Base-by-base conservation (phyloP, 169 alveolate species). In the Eimeria sp. region DNA sequence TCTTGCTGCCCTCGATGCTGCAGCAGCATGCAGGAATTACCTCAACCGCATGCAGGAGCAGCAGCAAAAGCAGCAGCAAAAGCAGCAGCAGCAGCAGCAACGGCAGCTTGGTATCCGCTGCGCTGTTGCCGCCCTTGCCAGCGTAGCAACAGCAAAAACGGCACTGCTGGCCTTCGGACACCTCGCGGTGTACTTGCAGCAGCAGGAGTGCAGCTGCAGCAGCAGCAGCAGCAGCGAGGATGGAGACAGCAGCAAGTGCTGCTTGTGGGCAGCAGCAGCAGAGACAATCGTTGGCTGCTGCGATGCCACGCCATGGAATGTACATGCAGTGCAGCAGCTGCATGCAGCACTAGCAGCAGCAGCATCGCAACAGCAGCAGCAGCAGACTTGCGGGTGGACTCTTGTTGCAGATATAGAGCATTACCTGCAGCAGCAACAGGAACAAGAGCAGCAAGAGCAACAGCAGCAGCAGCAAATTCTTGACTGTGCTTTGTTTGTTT, bases 231-330 rank as follows among this genome's bases (percentile, higher is more conserved):
- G 67, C 61, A 27, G 67, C 9, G 65, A 27, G 30, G 49, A 43
- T 20, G 45, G 57, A n/a, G 86, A 75, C 57, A 47, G 25, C 57
- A 47, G 67, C 61, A 47, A 78, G 67, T 78, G 89, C 89, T 78
- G 89, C 89, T 9, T 78, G 65, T 78, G 89, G 89, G 89, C 65
- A 22, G 89, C 89, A 78, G 89, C 89, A 78, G 89, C 89, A 78
- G 89, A 78, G 89, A 47, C 89, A 13, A 5, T 78, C 3, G 65
- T 47, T 22, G 89, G 89, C 65, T 78, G 89, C 65, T 78, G 65
- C 5, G 65, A 78, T 45, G 40, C 61, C 1, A 47, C 67, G 13
- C 67, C 61, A 13, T 78, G 89, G 89, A 47, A 5, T 78, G 30
- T 7, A 4, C 43, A 16, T 10, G 22, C 67, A 45, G 89, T 78